phyloP scores from a whole-genome alignment of 1,284 basidiomycete genomes.

The Trichosporon asahii region DNA sequence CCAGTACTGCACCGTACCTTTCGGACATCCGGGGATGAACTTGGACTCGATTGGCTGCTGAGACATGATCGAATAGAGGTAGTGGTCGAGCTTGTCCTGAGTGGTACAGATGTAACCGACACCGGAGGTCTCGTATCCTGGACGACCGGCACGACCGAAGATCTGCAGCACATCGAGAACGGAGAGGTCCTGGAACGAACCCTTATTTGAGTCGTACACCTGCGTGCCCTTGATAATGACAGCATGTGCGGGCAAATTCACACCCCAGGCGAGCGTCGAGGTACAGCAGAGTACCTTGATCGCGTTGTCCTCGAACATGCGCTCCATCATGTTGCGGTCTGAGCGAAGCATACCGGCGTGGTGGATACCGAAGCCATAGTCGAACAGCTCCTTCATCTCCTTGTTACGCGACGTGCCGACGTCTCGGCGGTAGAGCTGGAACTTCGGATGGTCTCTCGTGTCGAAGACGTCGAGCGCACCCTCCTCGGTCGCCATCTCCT shows the following conservation, averaged over 20 bases:
- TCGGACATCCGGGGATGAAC: conserved; percentile 87
- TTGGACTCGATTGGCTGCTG: conserved; percentile 97
- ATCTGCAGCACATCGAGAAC: conserved; percentile 96
- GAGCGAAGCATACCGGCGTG: conserved; percentile 97
- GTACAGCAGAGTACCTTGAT: conserved; percentile 98
- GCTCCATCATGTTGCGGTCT: conserved; percentile 93
- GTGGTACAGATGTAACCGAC: conserved; percentile 96
- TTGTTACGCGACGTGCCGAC: conserved; percentile 78
- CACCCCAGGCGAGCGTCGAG: conserved; percentile 98
- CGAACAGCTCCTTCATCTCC: conserved; percentile 95
- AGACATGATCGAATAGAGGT: conserved; percentile 81
- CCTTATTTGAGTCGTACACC: conserved; percentile 84
- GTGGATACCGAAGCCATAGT: conserved; percentile 92
- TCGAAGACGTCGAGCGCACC: conserved; percentile 73
- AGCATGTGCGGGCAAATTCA: conserved; percentile 97
- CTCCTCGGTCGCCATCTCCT: conserved; percentile 74
- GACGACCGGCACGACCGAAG: conserved; percentile 95
- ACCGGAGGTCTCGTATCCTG: conserved; percentile 90
- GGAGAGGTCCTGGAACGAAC: conserved; percentile 87
- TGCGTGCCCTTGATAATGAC: conserved; percentile 98
- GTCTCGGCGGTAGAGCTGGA: conserved; percentile 69
- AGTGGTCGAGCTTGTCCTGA: conserved; percentile 88
- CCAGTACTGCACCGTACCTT: conserved; percentile 51
- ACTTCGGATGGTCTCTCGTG: conserved; percentile 74
- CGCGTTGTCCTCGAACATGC: conserved; percentile 83